These are phyloP conservation scores for Celoporthe dispersa DNA, from an alignment of 2,329 filamentous ascomycete species.

Conservation along the genomic window DNA sequence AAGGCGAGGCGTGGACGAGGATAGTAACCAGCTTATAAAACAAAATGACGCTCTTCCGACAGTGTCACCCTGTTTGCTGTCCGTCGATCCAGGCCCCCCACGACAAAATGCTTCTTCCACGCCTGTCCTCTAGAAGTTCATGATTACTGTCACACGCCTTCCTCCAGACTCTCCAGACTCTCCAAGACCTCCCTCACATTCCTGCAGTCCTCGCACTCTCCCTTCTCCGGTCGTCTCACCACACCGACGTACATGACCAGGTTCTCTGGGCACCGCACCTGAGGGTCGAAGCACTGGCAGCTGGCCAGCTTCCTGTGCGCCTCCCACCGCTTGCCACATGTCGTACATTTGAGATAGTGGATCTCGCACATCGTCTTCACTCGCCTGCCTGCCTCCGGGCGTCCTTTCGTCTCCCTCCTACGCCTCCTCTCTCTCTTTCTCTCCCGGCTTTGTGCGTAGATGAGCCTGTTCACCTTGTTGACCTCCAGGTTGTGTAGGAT, in stretches of 20 bases:
- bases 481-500: not conserved
- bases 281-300: conserved; percentile 41
- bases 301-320: conserved; percentile 42
- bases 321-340: conserved; percentile 40
- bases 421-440: not conserved
- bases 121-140: not conserved
- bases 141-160: conserved; percentile 32
- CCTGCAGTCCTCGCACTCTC: conserved; percentile 40
- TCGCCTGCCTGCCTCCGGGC: not conserved
- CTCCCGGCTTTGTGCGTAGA: not conserved
- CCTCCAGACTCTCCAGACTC: conserved; percentile 36
- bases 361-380: conserved; percentile 43
- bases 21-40: not conserved
- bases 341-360: conserved; percentile 39
- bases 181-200: conserved; percentile 38
- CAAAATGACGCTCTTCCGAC: not conserved
- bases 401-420: not conserved
- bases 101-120: not conserved
- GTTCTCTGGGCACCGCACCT: conserved; percentile 37
- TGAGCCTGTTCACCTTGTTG: not conserved
- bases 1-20: not conserved
- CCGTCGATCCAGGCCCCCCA: not conserved
- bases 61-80: not conserved
- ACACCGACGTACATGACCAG: conserved; percentile 46
- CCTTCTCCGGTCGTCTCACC: conserved; percentile 38